Conservation (phyloP, 2,329 filamentous ascomycete species). For the Penicillium concentricum region DNA sequence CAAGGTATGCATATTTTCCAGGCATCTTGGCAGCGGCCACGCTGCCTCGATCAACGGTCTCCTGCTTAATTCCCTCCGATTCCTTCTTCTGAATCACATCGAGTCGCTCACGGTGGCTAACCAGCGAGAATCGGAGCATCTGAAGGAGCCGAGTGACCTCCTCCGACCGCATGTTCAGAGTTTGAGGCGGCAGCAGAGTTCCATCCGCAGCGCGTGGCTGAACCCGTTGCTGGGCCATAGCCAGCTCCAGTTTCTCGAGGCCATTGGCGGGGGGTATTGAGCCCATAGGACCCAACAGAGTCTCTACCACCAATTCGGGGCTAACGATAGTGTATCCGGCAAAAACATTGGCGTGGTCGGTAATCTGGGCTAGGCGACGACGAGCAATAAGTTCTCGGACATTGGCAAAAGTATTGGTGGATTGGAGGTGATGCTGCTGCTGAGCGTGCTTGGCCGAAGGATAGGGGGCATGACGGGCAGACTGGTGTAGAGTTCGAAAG, state of each 20-base stretch:
- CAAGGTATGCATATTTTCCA: slow-evolving; percentile 42
- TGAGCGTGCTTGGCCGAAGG: slow-evolving; percentile 38
- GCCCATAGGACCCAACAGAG: slow-evolving; percentile 42
- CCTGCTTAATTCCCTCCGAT: slow-evolving; percentile 34
- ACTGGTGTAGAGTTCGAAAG: slow-evolving; percentile 41
- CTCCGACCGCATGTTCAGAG: slow-evolving; percentile 45
- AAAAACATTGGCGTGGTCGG: slow-evolving; percentile 47
- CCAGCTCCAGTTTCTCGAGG: slow-evolving; percentile 44
- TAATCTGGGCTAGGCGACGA: slow-evolving; percentile 44
- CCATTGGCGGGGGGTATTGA: slow-evolving; percentile 42
- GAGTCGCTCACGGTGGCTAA: slow-evolving; percentile 40
- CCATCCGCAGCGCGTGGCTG: slow-evolving; percentile 41
- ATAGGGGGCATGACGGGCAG: slow-evolving; percentile 39
- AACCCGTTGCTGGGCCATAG: slow-evolving; percentile 46
- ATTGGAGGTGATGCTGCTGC: slow-evolving; percentile 31
- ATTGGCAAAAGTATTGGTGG: slow-evolving; percentile 43
- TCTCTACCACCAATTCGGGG: slow-evolving; percentile 45
- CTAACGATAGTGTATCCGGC: slow-evolving; percentile 46
- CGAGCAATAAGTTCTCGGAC: slow-evolving; percentile 44
- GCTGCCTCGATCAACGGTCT: slow-evolving; percentile 32
- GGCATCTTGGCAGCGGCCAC: slow-evolving; percentile 33
- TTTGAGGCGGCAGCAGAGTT: slow-evolving; percentile 38
- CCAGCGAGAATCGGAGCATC: slow-evolving; percentile 46
- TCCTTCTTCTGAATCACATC: slow-evolving; percentile 42
- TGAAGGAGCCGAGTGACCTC: slow-evolving; percentile 44